These are phyloP conservation scores for Tetrapisispora pingtungensis DNA, from an alignment of 805 yeast species.

Conservation along the genomic window DNA sequence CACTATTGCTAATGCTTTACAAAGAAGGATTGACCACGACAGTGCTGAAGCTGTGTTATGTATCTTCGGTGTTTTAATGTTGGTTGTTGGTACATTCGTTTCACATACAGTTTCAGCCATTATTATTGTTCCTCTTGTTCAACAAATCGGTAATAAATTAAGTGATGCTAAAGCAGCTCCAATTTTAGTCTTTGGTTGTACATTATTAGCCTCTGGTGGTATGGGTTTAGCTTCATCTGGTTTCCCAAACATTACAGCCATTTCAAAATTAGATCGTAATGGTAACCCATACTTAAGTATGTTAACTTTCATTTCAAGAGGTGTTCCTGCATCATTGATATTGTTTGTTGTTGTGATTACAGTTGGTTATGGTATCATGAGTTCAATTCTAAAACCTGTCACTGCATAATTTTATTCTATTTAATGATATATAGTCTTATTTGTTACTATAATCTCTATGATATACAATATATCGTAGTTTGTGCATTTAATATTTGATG, in stretches of 20 bases:
- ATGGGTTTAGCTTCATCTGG: slow-evolving; percentile 98
- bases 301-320: slow-evolving; percentile 72
- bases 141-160: slow-evolving; percentile 69
- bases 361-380: slow-evolving; percentile 74
- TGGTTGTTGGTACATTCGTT: slow-evolving; percentile 87
- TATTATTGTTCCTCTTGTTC: slow-evolving; percentile 80
- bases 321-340: slow-evolving; percentile 77
- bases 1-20: slow-evolving; percentile 65
- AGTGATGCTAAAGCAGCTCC: slow-evolving; percentile 62
- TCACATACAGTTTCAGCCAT: slow-evolving; percentile 96
- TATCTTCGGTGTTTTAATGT: slow-evolving; percentile 72
- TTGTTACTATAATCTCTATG: not conserved
- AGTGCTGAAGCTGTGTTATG: slow-evolving; percentile 58
- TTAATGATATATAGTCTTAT: no score
- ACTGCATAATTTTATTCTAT: not conserved
- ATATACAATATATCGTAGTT: not conserved
- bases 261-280: slow-evolving; percentile 82
- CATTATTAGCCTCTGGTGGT: slow-evolving; percentile 78
- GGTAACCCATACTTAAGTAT: slow-evolving; percentile 85
- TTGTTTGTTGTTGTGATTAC: slow-evolving; percentile 65
- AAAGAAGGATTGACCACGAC: slow-evolving; percentile 52
- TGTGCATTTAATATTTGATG: not conserved
- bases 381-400: slow-evolving; percentile 21
- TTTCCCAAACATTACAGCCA: slow-evolving; percentile 97
- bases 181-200: slow-evolving; percentile 33